Base-by-base conservation (phyloP, 345 rosid species). In the Pugionium cornutum region DNA sequence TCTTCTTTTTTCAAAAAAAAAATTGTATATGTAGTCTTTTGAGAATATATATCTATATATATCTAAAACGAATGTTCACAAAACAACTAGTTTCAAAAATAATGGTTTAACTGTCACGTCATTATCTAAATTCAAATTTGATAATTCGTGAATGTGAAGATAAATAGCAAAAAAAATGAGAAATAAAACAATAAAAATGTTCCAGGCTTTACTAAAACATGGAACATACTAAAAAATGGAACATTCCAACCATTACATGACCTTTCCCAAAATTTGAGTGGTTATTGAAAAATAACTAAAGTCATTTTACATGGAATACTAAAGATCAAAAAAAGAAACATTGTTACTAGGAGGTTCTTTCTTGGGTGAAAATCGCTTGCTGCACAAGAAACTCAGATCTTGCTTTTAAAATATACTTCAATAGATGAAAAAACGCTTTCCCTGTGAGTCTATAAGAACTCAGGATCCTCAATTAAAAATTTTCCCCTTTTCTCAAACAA, bases 401-500 rank as follows among this genome's bases (percentile, higher is more conserved):
- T 41, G 3, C 58, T 39, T 25, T 25, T 9, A 31, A n/a, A 62
- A 28, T 7, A 39, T 44, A 32, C 25, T 41, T 2, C 5, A 4
- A 32, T 29, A n/a, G 3, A 1, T 2, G 7, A 36, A 11, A 11
- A 43, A 68, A 9, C 9, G 7, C 41, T 35, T 30, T 4, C 2
- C 4, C 7, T 39, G 51, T 4, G 36, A 40, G 5, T 46, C 10
- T 18, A 11, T 28, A 5, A 28, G 18, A 50, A 35, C 37, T 29
- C 40, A 30, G 43, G 10, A 34, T 43, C 45, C 3, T 53, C 35
- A n/a, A 53, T 18, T 18, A 5, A 42, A 66, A 44, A 43, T 27
- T 18, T 46, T 40, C 9, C 27, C 11, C 6, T 10, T 58, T 68
- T 50, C 46, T 50, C 46, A 48, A 63, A 48, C 64, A 54, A 48